Base-by-base conservation (phyloP, 2,329 filamentous ascomycete genomes). In the Elsinoe perseae region DNA sequence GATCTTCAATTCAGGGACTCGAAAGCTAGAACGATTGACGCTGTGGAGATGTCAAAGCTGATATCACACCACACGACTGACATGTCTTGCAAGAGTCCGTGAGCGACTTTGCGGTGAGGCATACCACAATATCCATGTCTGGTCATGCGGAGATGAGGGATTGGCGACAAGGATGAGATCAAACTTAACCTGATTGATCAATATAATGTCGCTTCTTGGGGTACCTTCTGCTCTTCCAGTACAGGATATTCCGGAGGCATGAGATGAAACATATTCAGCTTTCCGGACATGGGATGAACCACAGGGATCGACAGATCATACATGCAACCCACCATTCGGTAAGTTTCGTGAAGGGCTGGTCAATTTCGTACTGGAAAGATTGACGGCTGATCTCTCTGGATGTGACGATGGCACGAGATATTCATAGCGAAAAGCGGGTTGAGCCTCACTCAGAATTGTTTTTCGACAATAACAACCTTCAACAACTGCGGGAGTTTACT, bases 331-430 rank as follows among this genome's bases (percentile, higher is more conserved):
- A 44, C 40, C n/a, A 25, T 12, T 25, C 23, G 40, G 20, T 44
- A 44, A 44, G 9, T 44, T 44, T 44, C 40, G 40, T 44, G 40
- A 44, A 25, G 12, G n/a, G n/a, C n/a, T n/a, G n/a, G n/a, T n/a
- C n/a, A n/a, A n/a, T n/a, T n/a, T n/a, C n/a, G n/a, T n/a, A n/a
- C n/a, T n/a, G n/a, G n/a, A n/a, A n/a, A 16, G 34, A 38, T 38
- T 38, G 34, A 38, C 20, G 25, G 40, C 23, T 44, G 40, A 25
- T 44, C 40, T 27, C 20, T 44, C 32, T 12, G 32, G 5, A 36
- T 36, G 32, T 14, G 12, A 36, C 12, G 12, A 36, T 14, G 32
- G 32, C 4, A 36, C 32, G 32, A 36, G 10, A 36, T 36, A 36
- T 36, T 14, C 32, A 36, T 36, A 14, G 12, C 32, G 32, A 14